Base-by-base conservation (phyloP, 139 green algal genomes). In the Desmodesmus armatus region DNA sequence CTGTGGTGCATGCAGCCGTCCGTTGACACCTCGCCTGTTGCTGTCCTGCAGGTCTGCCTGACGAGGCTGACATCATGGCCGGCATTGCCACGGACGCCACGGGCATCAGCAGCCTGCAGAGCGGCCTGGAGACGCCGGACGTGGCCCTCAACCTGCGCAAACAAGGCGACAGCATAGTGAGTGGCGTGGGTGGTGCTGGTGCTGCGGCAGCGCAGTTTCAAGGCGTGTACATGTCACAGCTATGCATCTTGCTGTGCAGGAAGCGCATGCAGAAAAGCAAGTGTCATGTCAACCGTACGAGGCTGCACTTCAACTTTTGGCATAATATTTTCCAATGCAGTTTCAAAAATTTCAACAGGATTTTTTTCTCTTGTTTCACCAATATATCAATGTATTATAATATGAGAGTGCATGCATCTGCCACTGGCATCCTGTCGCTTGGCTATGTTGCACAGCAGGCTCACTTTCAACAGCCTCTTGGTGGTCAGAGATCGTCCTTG, bases 121-220 rank as follows among this genome's bases (percentile, higher is more conserved):
- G 79, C 41, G 94, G 94, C 60, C 88, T 98, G 33, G 94, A 97
- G 84, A 97, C 95, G 5, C 96, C 96, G 4, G 93, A 95, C 65
- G 92, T 93, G 23, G 93, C 96, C 44, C 85, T 97, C 31, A 94
- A 99, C 87, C 89, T 99, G 74, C 94, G 97, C 44, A 99, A 99
- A 89, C 90, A 82, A 29, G 60, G 83, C 2, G 90, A 92, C 67
- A 87, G 85, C 58, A 47, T 88, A 47, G 62, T 82, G 33, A 71
- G 76, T 29, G 40, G 71, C 63, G 55, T 72, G 29, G 5, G 29
- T 31, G 19, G 29, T 40, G 63, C 9, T 25, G 6, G 19, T 7
- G 29, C 31, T 23, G 40, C 63, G 19, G 31, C 31, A 43, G 27
- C n/a, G n/a, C n/a, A n/a, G n/a, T n/a, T n/a, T n/a, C n/a, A n/a